Conservation (phyloP, 2,329 filamentous ascomycete species). For the Aspergillus udagawae region DNA sequence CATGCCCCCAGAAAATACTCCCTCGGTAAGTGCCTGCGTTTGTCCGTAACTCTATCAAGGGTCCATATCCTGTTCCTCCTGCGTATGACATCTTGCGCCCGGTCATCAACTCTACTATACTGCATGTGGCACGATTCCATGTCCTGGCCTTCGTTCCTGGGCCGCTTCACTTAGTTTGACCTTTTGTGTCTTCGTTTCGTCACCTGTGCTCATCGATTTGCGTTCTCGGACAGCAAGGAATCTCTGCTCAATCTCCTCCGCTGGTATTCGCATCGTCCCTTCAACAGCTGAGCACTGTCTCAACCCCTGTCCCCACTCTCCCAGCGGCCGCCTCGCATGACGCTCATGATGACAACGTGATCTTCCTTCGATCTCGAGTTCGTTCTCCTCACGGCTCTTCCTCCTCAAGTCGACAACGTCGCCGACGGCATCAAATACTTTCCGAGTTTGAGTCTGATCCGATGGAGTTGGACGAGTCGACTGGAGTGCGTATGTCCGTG, state of each 20-base stretch:
- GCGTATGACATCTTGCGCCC: not conserved
- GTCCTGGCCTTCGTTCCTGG: constrained; percentile 8
- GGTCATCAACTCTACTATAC: not conserved
- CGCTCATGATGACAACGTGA: constrained; percentile 48
- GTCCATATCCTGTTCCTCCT: not conserved
- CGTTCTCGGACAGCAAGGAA: constrained; percentile 20
- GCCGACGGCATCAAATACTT: constrained; percentile 26
- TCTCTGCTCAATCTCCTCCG: constrained; percentile 20
- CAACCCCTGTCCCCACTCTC: constrained; percentile 49
- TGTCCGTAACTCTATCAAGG: not conserved
- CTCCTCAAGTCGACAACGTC: constrained; percentile 28
- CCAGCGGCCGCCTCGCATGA: constrained; percentile 44
- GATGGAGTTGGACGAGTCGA: constrained; percentile 35
- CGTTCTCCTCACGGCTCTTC: constrained; percentile 24
- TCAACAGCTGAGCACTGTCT: constrained; percentile 44
- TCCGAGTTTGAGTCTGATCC: constrained; percentile 28
- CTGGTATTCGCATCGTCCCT: constrained; percentile 39
- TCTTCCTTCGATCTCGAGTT: constrained; percentile 45
- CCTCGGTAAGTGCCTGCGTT: constrained; percentile 33
- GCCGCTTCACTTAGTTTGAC: not conserved
- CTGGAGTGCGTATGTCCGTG: constrained; percentile 23
- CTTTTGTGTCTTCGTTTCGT: constrained; percentile 3
- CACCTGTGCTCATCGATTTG: constrained; percentile 10
- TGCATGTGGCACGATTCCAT: not conserved
- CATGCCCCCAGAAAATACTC: constrained; percentile 44